Conservation (phyloP, 352 stramenopile species). For the Phytopythium ostracodes region DNA sequence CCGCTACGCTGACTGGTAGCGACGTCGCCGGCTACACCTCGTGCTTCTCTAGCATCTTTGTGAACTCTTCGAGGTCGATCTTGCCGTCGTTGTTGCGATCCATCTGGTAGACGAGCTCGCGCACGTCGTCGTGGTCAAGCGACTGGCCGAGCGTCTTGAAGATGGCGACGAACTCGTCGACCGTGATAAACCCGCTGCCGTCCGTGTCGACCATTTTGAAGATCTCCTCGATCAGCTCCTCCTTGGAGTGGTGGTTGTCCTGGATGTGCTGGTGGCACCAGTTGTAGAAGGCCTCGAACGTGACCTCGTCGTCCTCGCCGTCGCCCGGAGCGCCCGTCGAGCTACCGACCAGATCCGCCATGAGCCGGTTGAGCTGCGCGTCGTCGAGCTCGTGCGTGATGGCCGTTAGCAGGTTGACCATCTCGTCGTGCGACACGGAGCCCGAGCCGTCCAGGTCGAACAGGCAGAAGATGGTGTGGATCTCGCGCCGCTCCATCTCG, state of each 20-base stretch:
- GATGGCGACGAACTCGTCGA: conserved; percentile 72
- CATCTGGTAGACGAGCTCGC: conserved; percentile 73
- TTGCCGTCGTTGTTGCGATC: conserved; percentile 70
- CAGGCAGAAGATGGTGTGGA: conserved; percentile 66
- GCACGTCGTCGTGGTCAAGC: conserved; percentile 69
- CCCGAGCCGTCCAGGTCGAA: conserved; percentile 66
- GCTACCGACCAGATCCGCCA: conserved; percentile 42
- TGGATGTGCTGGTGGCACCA: conserved; percentile 66
- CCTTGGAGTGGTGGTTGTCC: conserved; percentile 45
- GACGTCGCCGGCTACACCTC: conserved; percentile 49
- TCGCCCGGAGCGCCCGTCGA: conserved; percentile 10
- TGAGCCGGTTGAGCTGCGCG: conserved; percentile 49
- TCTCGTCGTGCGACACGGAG: conserved; percentile 53
- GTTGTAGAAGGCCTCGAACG: conserved; percentile 67
- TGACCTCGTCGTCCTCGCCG: conserved; percentile 31
- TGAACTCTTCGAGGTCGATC: conserved; percentile 72
- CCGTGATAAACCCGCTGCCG: conserved; percentile 54
- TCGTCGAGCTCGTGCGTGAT: conserved; percentile 68
- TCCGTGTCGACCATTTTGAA: conserved; percentile 72
- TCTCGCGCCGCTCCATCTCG: conserved; percentile 64
- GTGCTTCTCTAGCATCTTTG: conserved; percentile 70
- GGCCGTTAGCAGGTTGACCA: conserved; percentile 47
- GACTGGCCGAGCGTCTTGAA: conserved; percentile 66
- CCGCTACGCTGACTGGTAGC: background rate
- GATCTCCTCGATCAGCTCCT: conserved; percentile 62